Conservation (phyloP, 75 land plant species). For the Picea sitchensis region DNA sequence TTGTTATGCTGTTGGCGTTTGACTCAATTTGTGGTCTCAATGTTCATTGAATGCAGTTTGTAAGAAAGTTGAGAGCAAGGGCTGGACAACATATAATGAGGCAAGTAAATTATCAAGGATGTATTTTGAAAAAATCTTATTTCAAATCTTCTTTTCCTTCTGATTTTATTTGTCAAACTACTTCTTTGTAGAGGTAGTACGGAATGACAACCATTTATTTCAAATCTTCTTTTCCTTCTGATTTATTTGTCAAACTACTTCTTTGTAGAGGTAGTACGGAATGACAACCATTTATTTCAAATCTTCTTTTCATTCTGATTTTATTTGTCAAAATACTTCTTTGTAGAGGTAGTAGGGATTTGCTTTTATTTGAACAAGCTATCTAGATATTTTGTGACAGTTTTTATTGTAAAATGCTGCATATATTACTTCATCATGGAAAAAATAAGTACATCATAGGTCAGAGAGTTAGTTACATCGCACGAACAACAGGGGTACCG, state of each 20-base stretch:
- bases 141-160: background rate
- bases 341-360: too few species aligned
- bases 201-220: background rate
- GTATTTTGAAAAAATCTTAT: background rate
- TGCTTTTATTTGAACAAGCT: too few species aligned
- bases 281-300: background rate
- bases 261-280: too few species aligned
- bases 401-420: too few species aligned
- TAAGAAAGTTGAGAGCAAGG: conserved; percentile 90
- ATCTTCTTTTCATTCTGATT: background rate
- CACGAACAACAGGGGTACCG: too few species aligned
- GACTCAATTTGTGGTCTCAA: background rate
- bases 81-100: conserved; percentile 89
- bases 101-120: conserved; percentile 23
- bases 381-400: too few species aligned
- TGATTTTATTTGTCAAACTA: background rate
- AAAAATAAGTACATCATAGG: too few species aligned
- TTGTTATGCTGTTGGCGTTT: background rate
- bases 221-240: background rate
- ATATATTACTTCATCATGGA: too few species aligned
- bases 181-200: background rate
- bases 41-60: conserved; percentile 47
- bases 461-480: too few species aligned
- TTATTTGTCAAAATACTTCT: background rate
- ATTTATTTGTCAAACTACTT: background rate